Evolutionary conservation across 2,329 filamentous ascomycete genomes (phyloP).

Genomic region (Colletotrichum plurivorum): DNA sequence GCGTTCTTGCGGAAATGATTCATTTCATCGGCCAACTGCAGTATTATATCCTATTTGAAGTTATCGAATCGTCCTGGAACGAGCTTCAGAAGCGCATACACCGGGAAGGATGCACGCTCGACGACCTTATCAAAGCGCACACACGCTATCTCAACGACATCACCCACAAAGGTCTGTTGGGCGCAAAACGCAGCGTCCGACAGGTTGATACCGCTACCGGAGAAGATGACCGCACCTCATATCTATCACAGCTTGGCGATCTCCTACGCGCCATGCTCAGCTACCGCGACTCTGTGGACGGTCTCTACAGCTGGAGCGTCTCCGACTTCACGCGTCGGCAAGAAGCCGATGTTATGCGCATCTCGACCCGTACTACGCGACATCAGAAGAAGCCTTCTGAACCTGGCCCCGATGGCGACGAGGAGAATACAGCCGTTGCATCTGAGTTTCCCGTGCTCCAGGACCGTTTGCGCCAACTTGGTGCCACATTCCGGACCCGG

Average conservation of each 20-base stretch:
- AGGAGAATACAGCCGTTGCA: conserved; percentile 56
- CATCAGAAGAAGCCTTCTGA: conserved; percentile 38
- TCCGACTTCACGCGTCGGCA: conserved; percentile 95
- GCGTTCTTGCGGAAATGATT: conserved; percentile 95
- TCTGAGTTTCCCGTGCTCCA: conserved; percentile 81
- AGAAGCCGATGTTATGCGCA: conserved; percentile 79
- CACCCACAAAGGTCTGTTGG: conserved; percentile 94
- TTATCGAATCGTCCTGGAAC: conserved; percentile 97
- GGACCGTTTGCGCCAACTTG: conserved; percentile 79
- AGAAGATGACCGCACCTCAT: conserved; percentile 80
- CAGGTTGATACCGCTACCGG: conserved; percentile 56
- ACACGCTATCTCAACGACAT: conserved; percentile 92
- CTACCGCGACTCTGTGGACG: conserved; percentile 94
- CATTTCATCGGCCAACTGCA: conserved; percentile 98
- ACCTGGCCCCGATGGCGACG: conserved; percentile 42
- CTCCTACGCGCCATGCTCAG: conserved; percentile 93
- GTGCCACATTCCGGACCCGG: conserved; percentile 81
- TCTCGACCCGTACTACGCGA: conserved; percentile 66
- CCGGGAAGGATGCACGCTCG: conserved; percentile 90
- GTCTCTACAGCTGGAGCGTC: conserved; percentile 93
- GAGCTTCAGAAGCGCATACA: conserved; percentile 86
- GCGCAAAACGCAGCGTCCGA: conserved; percentile 71
- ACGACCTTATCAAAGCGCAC: conserved; percentile 95
- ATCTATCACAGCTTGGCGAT: conserved; percentile 92
- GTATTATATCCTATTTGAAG: conserved; percentile 98